phyloP scores from a whole-genome alignment of 768 basidiomycete genomes.

The Crassisporium funariophilum region DNA sequence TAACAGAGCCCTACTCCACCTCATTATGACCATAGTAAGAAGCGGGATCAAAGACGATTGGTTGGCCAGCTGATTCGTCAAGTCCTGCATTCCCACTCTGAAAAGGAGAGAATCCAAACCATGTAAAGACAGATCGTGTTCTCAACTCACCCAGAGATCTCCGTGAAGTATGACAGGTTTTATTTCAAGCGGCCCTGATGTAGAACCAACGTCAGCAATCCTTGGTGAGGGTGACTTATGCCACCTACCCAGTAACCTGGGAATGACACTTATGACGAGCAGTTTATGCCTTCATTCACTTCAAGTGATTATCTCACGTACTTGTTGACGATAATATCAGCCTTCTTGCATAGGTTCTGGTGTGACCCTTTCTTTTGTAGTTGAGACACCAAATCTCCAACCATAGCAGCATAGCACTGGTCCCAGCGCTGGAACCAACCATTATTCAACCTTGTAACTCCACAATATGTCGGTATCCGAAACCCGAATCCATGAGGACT shows the following conservation, averaged over 20 bases:
- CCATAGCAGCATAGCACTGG: conserved; percentile 62
- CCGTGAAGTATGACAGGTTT: conserved; percentile 76
- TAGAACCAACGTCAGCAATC: background rate
- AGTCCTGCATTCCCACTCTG: conserved; percentile 77
- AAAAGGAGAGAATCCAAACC: background rate
- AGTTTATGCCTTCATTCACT: background rate
- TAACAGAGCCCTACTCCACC: conserved; percentile 75
- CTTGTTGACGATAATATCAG: conserved; percentile 45
- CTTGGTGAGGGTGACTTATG: background rate
- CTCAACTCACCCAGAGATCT: conserved; percentile 69
- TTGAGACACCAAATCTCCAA: conserved; percentile 56
- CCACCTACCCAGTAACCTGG: conserved; percentile 56
- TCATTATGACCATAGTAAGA: conserved; percentile 83
- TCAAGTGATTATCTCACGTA: conserved; percentile 8
- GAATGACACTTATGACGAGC: conserved; percentile 58
- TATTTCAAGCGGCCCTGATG: conserved; percentile 50
- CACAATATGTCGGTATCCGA: conserved; percentile 75
- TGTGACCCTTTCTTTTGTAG: conserved; percentile 42
- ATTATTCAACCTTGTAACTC: conserved; percentile 67
- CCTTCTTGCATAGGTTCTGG: conserved; percentile 50
- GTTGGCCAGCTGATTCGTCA: conserved; percentile 52
- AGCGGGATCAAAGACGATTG: conserved; percentile 77
- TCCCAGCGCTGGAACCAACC: conserved; percentile 79
- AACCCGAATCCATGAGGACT: conserved; percentile 69
- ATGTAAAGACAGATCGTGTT: background rate